phyloP scores from a whole-genome alignment of 352 stramenopile genomes.

The Pythium coloratum region DNA sequence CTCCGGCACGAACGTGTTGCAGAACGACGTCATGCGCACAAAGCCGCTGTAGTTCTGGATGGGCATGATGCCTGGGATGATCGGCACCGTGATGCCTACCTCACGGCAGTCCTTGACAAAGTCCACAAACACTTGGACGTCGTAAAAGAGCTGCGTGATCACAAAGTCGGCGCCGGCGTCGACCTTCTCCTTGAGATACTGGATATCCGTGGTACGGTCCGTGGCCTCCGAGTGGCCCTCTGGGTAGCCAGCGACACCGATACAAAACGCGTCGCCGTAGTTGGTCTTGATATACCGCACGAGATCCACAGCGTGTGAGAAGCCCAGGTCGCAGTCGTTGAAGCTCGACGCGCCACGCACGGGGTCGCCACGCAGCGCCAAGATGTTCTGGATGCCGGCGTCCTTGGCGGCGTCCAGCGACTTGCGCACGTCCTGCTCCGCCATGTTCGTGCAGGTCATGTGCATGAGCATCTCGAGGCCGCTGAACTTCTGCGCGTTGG shows the following conservation, averaged over 20 bases:
- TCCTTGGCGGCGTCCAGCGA: slow-evolving; percentile 91
- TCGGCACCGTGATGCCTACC: slow-evolving; percentile 92
- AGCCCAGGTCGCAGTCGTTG: slow-evolving; percentile 91
- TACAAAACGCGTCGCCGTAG: slow-evolving; percentile 96
- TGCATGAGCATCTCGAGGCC: slow-evolving; percentile 94
- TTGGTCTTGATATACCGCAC: slow-evolving; percentile 96
- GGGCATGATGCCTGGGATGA: slow-evolving; percentile 99
- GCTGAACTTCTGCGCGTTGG: slow-evolving; percentile 91
- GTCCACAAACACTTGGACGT: slow-evolving; percentile 92
- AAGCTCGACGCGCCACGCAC: slow-evolving; percentile 89
- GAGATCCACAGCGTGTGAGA: slow-evolving; percentile 95
- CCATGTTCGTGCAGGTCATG: slow-evolving; percentile 99
- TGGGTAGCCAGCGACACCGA: slow-evolving; percentile 97
- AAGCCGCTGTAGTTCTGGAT: slow-evolving; percentile 98
- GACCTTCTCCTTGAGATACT: slow-evolving; percentile 97
- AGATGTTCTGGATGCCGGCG: slow-evolving; percentile 98
- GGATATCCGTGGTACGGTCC: slow-evolving; percentile 91
- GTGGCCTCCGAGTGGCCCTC: slow-evolving; percentile 95
- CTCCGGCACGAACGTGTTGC: slow-evolving; percentile 93
- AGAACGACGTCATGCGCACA: slow-evolving; percentile 98
- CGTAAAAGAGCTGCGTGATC: slow-evolving; percentile 99
- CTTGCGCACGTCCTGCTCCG: slow-evolving; percentile 88
- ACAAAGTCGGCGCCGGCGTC: slow-evolving; percentile 98
- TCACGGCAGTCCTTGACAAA: slow-evolving; percentile 93
- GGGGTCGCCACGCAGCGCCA: slow-evolving; percentile 96